Base-by-base conservation (phyloP, 345 rosid species). In the Murraya paniculata region DNA sequence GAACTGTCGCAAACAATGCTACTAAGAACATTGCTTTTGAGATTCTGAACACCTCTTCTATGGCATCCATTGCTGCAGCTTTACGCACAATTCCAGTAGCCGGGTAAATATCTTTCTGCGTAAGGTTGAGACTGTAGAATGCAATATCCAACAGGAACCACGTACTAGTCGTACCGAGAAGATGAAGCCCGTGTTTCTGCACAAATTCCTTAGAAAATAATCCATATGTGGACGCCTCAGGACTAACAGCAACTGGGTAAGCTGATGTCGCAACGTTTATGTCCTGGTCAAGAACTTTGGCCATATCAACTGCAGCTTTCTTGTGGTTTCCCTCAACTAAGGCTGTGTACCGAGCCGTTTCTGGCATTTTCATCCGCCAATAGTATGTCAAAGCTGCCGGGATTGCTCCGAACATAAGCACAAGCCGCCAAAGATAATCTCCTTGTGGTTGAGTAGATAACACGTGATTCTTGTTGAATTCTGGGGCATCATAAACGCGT, bases 321-420 rank as follows among this genome's bases (percentile, higher is more conserved):
- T 86, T 79, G n/a, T 85, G 86, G 77, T 93, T 83, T 31, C 88
- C 87, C 41, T 82, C 78, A 28, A 93, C 94, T 53, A 91, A 81
- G 59, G 98, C 93, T 6, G 98, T 90, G 80, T 90, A 91, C 58
- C 95, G 81, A 0, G 98, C 94, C 0, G 95, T 91, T 82, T 93
- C 96, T 0, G 93, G 95, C 95, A 93, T 93, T 69, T 91, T 93
- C 90, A 90, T 83, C 57, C 95, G 80, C 94, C 95, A 91, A 11
- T 93, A 93, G 80, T 84, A 91, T 48, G 94, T 91, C 19, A 93
- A 53, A 28, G 92, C 89, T 4, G 92, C 97, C 0, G 97, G 97
- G 35, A 93, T 48, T 2, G 93, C 92, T 22, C 97, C 97, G 30
- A 93, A 87, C 97, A 93, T 91, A 25, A 90, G 91, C 76, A 93